These are phyloP conservation scores for Phytophthora sp. DNA, from an alignment of 352 stramenopile species.

Conservation along the genomic window DNA sequence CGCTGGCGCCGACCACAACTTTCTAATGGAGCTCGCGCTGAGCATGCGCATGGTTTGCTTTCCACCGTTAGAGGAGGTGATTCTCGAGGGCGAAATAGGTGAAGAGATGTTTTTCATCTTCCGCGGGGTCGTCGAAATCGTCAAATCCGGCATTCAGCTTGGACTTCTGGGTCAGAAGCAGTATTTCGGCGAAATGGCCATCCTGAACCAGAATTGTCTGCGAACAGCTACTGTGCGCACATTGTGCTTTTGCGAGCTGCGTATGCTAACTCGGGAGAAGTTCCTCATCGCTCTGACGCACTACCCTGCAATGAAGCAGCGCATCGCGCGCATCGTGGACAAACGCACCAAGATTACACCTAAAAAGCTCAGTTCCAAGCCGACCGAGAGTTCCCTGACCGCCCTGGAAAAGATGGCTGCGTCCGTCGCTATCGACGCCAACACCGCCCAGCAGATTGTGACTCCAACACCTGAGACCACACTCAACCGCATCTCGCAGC, in stretches of 20 bases:
- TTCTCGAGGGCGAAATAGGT: conserved; percentile 81
- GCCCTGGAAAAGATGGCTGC: conserved; percentile 64
- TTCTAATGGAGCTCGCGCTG: conserved; percentile 81
- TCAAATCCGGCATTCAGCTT: conserved; percentile 63
- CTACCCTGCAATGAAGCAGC: conserved; percentile 79
- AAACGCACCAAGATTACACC: conserved; percentile 54
- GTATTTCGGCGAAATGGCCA: conserved; percentile 88
- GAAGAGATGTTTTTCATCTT: conserved; percentile 91
- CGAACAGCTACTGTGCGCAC: conserved; percentile 76
- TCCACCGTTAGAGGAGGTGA: conserved; percentile 77
- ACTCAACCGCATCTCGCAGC: conserved; percentile 75
- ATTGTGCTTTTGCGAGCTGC: conserved; percentile 81
- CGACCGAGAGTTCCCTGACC: conserved; percentile 37
- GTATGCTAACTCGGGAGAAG: conserved; percentile 80
- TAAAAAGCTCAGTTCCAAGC: conserved; percentile 18
- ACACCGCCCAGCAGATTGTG: conserved; percentile 53
- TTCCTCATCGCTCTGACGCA: conserved; percentile 78
- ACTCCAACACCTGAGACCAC: conserved; percentile 54
- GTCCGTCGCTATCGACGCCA: conserved; percentile 56
- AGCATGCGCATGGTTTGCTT: conserved; percentile 89
- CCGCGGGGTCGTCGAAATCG: conserved; percentile 74
- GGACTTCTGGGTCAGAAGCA: conserved; percentile 78
- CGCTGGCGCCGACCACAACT: conserved; percentile 76
- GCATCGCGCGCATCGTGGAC: conserved; percentile 81
- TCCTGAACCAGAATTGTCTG: conserved; percentile 77